Conservation (phyloP, 176 grass and related monocot species). For the Coix lacrymajobi region DNA sequence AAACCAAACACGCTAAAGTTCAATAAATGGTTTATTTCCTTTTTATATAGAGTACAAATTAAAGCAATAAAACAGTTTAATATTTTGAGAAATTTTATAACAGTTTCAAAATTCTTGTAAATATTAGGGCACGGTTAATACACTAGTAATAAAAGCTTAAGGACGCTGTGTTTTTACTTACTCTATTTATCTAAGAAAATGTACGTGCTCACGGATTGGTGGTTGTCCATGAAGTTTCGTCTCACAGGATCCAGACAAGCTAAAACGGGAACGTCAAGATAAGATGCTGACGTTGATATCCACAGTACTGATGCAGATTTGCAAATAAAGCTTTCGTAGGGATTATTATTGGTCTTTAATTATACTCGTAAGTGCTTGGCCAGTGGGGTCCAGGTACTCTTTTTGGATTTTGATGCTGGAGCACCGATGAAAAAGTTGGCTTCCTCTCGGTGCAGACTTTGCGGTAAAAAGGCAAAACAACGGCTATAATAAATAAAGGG, state of each 20-base stretch:
- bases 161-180: not conserved
- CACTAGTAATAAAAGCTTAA: not conserved
- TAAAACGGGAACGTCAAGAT: not conserved
- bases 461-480: not conserved
- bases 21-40: not conserved
- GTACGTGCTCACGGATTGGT: not conserved
- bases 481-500: not conserved
- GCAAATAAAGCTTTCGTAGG: constrained; percentile 9
- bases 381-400: not conserved
- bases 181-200: not conserved
- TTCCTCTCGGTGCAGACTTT: not conserved
- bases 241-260: not conserved
- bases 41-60: not conserved
- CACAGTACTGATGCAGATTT: constrained; percentile 19
- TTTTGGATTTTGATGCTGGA: not conserved
- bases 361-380: not conserved
- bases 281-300: constrained; percentile 18
- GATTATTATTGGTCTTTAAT: constrained; percentile 31
- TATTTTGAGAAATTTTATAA: not conserved
- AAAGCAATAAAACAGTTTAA: not conserved
- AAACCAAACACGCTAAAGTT: too few species aligned
- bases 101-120: too few species aligned
- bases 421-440: not conserved
- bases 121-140: too few species aligned
- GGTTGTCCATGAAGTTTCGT: not conserved